Evolutionary conservation across 2,329 filamentous ascomycete genomes (phyloP).

Genomic region (Metarhizium robertsii): DNA sequence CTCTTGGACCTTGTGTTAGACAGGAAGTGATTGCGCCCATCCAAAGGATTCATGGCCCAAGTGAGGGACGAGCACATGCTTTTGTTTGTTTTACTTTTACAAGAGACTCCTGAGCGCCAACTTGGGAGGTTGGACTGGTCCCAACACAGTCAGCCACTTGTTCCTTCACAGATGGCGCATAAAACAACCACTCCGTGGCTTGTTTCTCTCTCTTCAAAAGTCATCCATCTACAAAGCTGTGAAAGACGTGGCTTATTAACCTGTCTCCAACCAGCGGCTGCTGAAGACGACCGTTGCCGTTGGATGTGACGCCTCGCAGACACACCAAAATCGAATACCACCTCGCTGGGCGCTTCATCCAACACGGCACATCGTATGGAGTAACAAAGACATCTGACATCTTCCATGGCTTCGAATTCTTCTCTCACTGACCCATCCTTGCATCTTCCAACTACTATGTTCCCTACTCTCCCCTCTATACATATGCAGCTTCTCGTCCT

Average conservation of each 20-base stretch:
- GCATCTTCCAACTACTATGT: neutral
- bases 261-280: too few relatives aligned
- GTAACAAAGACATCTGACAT: neutral
- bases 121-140: neutral
- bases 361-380: slow-evolving; percentile 3
- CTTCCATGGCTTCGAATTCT: neutral
- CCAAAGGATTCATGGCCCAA: too few relatives aligned
- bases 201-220: too few relatives aligned
- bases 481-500: too few relatives aligned
- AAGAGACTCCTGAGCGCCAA: too few relatives aligned
- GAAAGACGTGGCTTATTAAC: too few relatives aligned
- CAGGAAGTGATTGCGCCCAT: too few relatives aligned
- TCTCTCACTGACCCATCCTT: neutral
- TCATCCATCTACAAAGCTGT: too few relatives aligned
- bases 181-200: neutral
- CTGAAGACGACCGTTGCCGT: too few relatives aligned
- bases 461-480: neutral
- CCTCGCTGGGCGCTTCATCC: slow-evolving; percentile 6
- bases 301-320: neutral
- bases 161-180: neutral
- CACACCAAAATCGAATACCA: neutral
- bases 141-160: slow-evolving; percentile 1
- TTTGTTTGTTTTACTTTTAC: too few relatives aligned
- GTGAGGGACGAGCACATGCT: too few relatives aligned
- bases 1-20: too few relatives aligned